A percentile compares a stretch with the other conserved stretches of the same genome.
Conservation (phyloP, 2,329 filamentous ascomycete genomes). For the Chaetomium globosum region DNA sequence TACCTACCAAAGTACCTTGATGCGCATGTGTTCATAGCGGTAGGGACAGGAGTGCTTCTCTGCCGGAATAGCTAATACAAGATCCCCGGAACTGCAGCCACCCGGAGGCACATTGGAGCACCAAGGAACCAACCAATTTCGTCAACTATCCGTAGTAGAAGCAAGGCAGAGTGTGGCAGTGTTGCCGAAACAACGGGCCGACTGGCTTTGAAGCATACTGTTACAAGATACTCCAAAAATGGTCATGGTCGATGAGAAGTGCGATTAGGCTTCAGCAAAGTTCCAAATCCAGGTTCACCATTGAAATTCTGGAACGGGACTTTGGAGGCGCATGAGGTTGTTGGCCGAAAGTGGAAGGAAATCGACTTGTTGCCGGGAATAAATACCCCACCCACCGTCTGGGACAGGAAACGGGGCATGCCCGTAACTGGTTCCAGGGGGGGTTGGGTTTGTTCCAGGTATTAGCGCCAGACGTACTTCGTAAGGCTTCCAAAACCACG, state of each 20-base stretch:
- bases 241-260: background rate
- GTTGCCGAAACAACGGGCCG: background rate
- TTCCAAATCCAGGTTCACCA: background rate
- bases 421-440: conserved; percentile 1
- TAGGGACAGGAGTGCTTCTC: too few relatives aligned
- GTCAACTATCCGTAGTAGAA: too few relatives aligned
- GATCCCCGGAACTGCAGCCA: too few relatives aligned
- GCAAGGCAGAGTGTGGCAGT: background rate
- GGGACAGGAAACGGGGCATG: background rate
- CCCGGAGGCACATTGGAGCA: too few relatives aligned
- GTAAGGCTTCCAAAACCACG: background rate
- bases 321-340: conserved; percentile 7
- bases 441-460: too few relatives aligned
- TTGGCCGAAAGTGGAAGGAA: background rate
- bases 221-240: background rate
- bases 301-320: background rate
- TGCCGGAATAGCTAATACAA: too few relatives aligned
- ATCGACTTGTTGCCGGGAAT: background rate
- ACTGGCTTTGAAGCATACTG: background rate
- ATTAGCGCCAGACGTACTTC: conserved; percentile 4
- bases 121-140: too few relatives aligned
- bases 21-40: too few relatives aligned
- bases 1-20: too few relatives aligned
- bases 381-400: too few relatives aligned
- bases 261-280: background rate